Percentiles rank a stretch among this genome's conserved stretches.
Evolutionary conservation across 306 rosid genomes (phyloP).

Genomic region (Myrica gale): DNA sequence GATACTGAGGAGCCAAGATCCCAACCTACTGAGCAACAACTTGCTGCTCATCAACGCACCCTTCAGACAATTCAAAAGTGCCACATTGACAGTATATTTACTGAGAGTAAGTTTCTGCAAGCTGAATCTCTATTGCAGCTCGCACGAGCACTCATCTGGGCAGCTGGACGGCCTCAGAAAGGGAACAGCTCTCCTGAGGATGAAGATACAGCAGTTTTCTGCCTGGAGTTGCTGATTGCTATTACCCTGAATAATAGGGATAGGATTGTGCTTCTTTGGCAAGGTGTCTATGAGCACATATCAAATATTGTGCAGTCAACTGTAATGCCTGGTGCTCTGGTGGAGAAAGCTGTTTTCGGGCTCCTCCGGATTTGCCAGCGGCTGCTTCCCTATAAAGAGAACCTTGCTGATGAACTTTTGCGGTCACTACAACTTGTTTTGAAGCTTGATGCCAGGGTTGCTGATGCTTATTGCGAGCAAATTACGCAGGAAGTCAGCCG

Average conservation of each 20-base stretch:
- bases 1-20: conserved; percentile 96
- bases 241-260: conserved; percentile 94
- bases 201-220: conserved; percentile 97
- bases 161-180: conserved; percentile 87
- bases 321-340: conserved; percentile 89
- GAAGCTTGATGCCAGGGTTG: conserved; percentile 98
- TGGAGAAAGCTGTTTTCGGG: conserved; percentile 98
- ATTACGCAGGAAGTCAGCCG: conserved; percentile 96
- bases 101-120: conserved; percentile 92
- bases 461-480: conserved; percentile 96
- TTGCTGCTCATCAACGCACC: conserved; percentile 97
- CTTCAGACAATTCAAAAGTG: conserved; percentile 89
- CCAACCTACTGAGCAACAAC: conserved; percentile 98
- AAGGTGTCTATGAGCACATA: conserved; percentile 94
- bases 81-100: conserved; percentile 90
- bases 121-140: conserved; percentile 94
- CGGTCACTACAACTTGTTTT: conserved; percentile 88
- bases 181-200: conserved; percentile 90
- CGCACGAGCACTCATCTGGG: conserved; percentile 89
- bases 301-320: conserved; percentile 91
- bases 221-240: conserved; percentile 91
- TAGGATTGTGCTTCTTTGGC: conserved; percentile 93
- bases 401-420: conserved; percentile 91
- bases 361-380: conserved; percentile 93
- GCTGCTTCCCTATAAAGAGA: conserved; percentile 95